phyloP scores from a whole-genome alignment of 2,329 filamentous ascomycete species.

The Fusarium sambucinum region DNA sequence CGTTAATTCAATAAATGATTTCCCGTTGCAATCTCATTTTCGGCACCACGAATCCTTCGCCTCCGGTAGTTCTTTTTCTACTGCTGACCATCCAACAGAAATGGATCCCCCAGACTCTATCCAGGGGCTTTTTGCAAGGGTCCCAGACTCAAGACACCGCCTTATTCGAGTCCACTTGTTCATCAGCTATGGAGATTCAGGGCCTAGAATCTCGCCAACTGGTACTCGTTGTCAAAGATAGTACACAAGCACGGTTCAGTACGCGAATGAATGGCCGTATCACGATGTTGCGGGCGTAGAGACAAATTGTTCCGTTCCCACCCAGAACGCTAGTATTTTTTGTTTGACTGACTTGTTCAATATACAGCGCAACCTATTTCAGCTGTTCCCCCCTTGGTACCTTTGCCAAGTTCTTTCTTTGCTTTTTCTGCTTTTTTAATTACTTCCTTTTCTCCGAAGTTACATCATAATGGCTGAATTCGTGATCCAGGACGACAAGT shows the following conservation, averaged over 20 bases:
- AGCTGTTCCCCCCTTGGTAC: background rate
- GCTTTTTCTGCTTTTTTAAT: background rate
- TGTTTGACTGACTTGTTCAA: background rate
- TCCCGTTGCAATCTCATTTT: background rate
- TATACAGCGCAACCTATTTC: background rate
- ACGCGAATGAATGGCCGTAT: background rate
- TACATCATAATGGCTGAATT: constrained; percentile 3
- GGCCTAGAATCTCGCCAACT: background rate
- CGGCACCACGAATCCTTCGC: background rate
- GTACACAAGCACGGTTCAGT: background rate
- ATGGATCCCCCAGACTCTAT: background rate
- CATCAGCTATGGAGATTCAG: background rate
- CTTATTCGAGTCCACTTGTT: background rate
- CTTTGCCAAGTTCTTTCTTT: background rate
- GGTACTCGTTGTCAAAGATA: background rate
- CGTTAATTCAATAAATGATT: background rate
- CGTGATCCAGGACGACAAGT: constrained; percentile 2
- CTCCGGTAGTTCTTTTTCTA: background rate
- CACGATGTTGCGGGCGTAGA: background rate
- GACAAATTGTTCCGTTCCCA: background rate
- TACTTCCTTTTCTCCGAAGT: background rate
- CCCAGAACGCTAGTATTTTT: background rate
- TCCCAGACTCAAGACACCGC: background rate
- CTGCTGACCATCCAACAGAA: background rate
- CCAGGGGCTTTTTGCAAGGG: background rate